These are phyloP conservation scores for Spergularia marina DNA, from an alignment of 148 eudicot species.

Conservation along the genomic window DNA sequence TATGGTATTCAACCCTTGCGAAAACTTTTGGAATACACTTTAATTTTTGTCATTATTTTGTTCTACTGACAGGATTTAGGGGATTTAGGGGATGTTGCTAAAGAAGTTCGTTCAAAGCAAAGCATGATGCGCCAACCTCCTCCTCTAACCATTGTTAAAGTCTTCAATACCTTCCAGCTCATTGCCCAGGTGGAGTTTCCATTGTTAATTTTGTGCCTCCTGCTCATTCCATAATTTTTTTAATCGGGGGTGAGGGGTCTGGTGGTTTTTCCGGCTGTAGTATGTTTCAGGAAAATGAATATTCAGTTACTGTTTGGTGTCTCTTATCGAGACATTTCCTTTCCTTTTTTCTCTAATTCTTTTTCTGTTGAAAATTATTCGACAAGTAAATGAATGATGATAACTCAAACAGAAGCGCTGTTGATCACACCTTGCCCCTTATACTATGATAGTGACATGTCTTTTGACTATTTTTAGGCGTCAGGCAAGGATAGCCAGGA, in stretches of 20 bases:
- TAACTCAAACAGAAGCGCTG: neutral
- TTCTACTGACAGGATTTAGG: slow-evolving; percentile 58
- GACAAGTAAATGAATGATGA: neutral
- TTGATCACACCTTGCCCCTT: neutral
- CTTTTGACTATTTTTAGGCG: slow-evolving; percentile 39
- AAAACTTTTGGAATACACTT: neutral
- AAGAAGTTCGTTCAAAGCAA: slow-evolving; percentile 77
- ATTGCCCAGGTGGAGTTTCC: slow-evolving; percentile 65
- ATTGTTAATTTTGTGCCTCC: neutral
- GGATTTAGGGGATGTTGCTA: slow-evolving; percentile 91
- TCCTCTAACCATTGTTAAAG: slow-evolving; percentile 70
- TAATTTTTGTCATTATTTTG: neutral
- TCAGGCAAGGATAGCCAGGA: slow-evolving; percentile 93
- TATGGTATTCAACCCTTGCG: neutral
- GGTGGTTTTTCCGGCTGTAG: neutral
- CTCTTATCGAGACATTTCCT: neutral
- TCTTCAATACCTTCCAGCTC: slow-evolving; percentile 63
- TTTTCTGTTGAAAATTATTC: neutral
- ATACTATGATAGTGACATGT: neutral
- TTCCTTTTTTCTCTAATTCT: neutral
- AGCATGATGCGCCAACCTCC: slow-evolving; percentile 73
- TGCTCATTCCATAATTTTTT: neutral
- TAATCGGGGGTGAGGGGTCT: neutral
- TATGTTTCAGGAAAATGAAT: neutral
- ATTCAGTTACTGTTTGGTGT: neutral